Evolutionary conservation across 768 basidiomycete species (phyloP).

Genomic region (Porpolomopsis calyptriformis): DNA sequence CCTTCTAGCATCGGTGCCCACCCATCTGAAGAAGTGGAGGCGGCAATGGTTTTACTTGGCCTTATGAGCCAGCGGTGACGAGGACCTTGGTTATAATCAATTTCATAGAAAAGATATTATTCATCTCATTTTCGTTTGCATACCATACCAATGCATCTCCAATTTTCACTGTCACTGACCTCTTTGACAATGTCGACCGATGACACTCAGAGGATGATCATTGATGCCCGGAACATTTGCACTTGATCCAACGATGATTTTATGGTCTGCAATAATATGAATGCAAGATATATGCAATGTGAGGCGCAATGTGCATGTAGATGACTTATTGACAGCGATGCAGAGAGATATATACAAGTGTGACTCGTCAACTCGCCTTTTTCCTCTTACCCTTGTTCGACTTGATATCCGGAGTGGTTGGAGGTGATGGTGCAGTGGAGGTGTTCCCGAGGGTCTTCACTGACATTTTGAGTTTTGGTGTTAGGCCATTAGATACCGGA

Average conservation of each 20-base stretch:
- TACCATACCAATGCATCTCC: too few relatives aligned
- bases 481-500: neutral
- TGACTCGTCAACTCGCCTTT: constrained; percentile 22
- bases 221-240: too few relatives aligned
- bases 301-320: neutral
- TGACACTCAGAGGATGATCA: too few relatives aligned
- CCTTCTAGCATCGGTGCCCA: neutral
- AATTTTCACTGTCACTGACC: too few relatives aligned
- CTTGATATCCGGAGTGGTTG: constrained; percentile 23
- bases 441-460: neutral
- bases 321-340: neutral
- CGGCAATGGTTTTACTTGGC: constrained; percentile 7
- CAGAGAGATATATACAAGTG: neutral
- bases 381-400: constrained; percentile 38
- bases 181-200: too few relatives aligned
- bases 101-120: neutral
- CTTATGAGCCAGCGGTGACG: constrained; percentile 2
- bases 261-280: neutral
- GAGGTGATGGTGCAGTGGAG: constrained; percentile 13
- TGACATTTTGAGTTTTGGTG: neutral
- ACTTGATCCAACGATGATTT: too few relatives aligned
- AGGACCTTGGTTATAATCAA: neutral
- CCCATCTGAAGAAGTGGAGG: constrained; percentile 4
- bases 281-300: neutral
- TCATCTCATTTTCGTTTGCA: too few relatives aligned